phyloP scores from a whole-genome alignment of 257 asterid species.

The Primulina huaijiensis region DNA sequence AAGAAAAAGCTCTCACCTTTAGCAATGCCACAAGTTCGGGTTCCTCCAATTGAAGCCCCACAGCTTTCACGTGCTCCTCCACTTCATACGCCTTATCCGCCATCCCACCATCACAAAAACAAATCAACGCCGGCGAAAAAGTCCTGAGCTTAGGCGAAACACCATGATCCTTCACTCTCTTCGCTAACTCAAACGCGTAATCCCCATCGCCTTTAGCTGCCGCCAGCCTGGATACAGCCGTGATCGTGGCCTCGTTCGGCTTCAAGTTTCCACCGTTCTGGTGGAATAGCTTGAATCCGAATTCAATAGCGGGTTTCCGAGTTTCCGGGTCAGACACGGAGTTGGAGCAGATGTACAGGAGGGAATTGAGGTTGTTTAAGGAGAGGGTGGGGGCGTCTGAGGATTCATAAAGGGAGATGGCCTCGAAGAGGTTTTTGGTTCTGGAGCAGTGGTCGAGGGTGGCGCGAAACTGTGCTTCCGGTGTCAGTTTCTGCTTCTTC shows the following conservation, averaged over 20 bases:
- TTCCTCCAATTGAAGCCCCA: constrained; percentile 75
- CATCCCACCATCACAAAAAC: constrained; percentile 51
- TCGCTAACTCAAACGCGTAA: constrained; percentile 73
- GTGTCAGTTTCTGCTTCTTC: constrained; percentile 64
- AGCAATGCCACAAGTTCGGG: constrained; percentile 75
- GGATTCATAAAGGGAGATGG: constrained; percentile 67
- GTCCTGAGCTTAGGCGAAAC: constrained; percentile 72
- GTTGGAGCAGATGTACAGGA: constrained; percentile 81
- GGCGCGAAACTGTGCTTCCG: constrained; percentile 74
- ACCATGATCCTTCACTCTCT: constrained; percentile 42
- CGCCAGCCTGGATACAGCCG: constrained; percentile 76
- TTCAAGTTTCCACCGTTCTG: constrained; percentile 36
- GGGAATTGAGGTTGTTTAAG: constrained; percentile 66
- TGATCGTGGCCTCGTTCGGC: constrained; percentile 80
- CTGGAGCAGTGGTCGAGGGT: constrained; percentile 63
- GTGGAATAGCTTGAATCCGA: constrained; percentile 64
- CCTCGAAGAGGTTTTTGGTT: constrained; percentile 65
- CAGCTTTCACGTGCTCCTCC: constrained; percentile 53
- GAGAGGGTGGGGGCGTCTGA: constrained; percentile 40
- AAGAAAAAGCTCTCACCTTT: constrained; percentile 39
- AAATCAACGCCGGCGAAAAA: constrained; percentile 68
- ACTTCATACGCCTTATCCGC: constrained; percentile 78
- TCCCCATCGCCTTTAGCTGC: constrained; percentile 83
- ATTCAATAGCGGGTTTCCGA: constrained; percentile 55
- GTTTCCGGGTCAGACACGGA: constrained; percentile 40